These are phyloP conservation scores for Sphagnum magellanicum DNA, from an alignment of 228 moss, liverwort and hornwort genomes.

Conservation along the genomic window DNA sequence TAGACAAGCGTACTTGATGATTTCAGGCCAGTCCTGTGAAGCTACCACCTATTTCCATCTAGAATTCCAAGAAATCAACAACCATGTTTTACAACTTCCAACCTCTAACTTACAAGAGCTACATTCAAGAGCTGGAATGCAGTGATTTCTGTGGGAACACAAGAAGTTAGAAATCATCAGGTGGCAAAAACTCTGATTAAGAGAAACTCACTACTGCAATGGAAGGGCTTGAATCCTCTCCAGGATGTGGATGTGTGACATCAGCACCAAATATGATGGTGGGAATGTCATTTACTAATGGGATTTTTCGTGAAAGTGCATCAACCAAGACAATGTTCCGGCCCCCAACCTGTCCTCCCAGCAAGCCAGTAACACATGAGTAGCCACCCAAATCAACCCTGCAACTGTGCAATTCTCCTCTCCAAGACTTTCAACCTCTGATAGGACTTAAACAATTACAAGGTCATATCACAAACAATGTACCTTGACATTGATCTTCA, in stretches of 20 bases:
- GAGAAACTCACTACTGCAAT: conserved; percentile 7
- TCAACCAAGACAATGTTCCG: not conserved
- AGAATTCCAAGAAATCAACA: too few relatives aligned
- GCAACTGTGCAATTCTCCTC: too few relatives aligned
- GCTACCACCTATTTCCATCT: conserved; percentile 1
- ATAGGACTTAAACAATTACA: too few relatives aligned
- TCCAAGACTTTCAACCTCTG: too few relatives aligned
- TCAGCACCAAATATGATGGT: conserved; percentile 17
- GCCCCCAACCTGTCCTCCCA: not conserved
- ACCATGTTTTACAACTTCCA: too few relatives aligned
- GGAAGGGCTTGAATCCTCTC: not conserved
- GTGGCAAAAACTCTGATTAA: not conserved
- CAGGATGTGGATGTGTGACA: conserved; percentile 10
- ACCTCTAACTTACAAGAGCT: too few relatives aligned
- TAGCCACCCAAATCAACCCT: too few relatives aligned
- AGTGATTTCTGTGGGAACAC: too few relatives aligned
- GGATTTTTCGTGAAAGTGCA: not conserved
- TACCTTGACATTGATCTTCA: conserved; percentile 98
- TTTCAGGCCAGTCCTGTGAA: conserved; percentile 8
- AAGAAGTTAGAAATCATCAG: too few relatives aligned
- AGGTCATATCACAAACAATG: not conserved
- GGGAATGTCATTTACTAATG: not conserved
- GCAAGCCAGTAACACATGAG: too few relatives aligned
- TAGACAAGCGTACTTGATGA: conserved; percentile 1
- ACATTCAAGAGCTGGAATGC: too few relatives aligned